These are phyloP conservation scores for Coffea eugenioides DNA, from an alignment of 257 asterid genomes.

Conservation along the genomic window DNA sequence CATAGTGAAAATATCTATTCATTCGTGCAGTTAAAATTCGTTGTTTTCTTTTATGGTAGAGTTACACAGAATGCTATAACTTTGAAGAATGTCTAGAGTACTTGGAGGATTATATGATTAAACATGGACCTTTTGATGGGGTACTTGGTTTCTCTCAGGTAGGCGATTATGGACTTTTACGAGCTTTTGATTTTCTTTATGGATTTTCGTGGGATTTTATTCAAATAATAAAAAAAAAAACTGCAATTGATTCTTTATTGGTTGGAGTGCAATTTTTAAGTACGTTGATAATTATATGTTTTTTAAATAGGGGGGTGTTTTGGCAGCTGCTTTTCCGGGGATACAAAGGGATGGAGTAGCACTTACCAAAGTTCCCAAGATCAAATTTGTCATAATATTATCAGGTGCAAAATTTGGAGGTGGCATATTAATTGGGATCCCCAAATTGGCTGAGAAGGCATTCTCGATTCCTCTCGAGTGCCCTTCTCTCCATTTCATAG, in stretches of 20 bases:
- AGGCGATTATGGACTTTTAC: background rate
- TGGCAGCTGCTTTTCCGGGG: slow-evolving; percentile 38
- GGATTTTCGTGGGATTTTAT: background rate
- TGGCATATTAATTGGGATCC: slow-evolving; percentile 21
- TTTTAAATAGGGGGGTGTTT: slow-evolving; percentile 29
- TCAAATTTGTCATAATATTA: slow-evolving; percentile 34
- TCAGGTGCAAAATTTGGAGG: slow-evolving; percentile 40
- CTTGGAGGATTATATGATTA: slow-evolving; percentile 31
- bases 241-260: background rate
- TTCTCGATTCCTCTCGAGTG: slow-evolving; percentile 25
- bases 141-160: slow-evolving; percentile 45
- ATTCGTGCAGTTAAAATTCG: background rate
- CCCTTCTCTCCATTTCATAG: slow-evolving; percentile 44
- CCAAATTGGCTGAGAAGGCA: slow-evolving; percentile 33
- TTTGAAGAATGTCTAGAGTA: slow-evolving; percentile 37
- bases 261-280: background rate
- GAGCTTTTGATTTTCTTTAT: background rate
- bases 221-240: background rate
- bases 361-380: slow-evolving; percentile 31
- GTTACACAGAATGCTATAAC: slow-evolving; percentile 28
- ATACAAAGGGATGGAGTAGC: slow-evolving; percentile 43
- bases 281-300: no score
- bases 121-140: slow-evolving; percentile 42
- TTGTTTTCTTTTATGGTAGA: slow-evolving; percentile 2
- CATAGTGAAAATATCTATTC: background rate